Percentiles rank a stretch among this genome's conserved stretches.
phyloP scores from a whole-genome alignment of 2,329 filamentous ascomycete species.

The Aspergillus eucalypticola region DNA sequence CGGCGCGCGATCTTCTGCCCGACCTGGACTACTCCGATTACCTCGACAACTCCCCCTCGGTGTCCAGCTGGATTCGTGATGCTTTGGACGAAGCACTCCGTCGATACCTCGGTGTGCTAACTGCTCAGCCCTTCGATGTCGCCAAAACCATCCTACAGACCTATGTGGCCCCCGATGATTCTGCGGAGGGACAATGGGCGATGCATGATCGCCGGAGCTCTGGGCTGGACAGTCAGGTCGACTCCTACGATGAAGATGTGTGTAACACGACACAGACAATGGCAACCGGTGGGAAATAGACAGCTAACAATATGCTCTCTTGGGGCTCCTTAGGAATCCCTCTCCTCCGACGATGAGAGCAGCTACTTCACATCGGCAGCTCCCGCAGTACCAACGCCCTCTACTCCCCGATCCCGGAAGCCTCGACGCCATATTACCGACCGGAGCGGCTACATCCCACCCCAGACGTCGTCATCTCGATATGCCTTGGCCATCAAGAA shows the following conservation, averaged over 20 bases:
- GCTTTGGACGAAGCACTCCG: conserved; percentile 82
- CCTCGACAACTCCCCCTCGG: conserved; percentile 73
- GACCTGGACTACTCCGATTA: conserved; percentile 93
- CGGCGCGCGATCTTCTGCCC: conserved; percentile 80
- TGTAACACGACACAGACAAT: conserved; percentile 9
- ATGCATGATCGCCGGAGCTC: conserved; percentile 32
- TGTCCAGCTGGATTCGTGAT: conserved; percentile 71
- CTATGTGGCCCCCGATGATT: conserved; percentile 50
- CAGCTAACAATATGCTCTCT: background rate
- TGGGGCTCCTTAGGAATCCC: conserved; percentile 33
- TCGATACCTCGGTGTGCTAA: conserved; percentile 86
- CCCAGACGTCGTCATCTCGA: conserved; percentile 42
- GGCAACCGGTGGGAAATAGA: background rate
- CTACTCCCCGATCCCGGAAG: conserved; percentile 42
- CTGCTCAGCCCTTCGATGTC: conserved; percentile 95
- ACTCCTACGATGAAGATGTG: conserved; percentile 40
- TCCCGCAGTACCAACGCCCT: conserved; percentile 44
- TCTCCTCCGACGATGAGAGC: conserved; percentile 70
- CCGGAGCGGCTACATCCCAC: conserved; percentile 47
- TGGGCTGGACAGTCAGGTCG: conserved; percentile 26
- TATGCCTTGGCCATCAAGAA: conserved; percentile 72
- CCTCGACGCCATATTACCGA: conserved; percentile 46
- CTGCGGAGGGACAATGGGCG: conserved; percentile 33
- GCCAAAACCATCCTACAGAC: conserved; percentile 91
- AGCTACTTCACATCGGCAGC: conserved; percentile 76